A percentile compares a stretch with the other conserved stretches of the same genome.
phyloP scores from a whole-genome alignment of 768 basidiomycete species.

The Paxillus ammoniavirescens region DNA sequence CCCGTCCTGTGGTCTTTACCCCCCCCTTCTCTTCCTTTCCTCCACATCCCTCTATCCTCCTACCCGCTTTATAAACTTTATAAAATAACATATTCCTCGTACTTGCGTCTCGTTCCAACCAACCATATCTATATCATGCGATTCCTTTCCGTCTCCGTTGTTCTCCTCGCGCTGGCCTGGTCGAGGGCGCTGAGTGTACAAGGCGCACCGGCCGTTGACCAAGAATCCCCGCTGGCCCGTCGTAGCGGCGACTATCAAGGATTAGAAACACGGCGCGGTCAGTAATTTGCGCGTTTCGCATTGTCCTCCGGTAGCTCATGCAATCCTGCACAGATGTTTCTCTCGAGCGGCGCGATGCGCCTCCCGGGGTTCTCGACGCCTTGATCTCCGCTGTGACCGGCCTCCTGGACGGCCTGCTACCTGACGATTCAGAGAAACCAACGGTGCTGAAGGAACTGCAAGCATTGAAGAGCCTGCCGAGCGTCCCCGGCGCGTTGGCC shows the following conservation, averaged over 20 bases:
- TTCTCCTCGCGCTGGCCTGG: slow-evolving; percentile 18
- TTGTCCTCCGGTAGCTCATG: neutral
- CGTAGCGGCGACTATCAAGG: neutral
- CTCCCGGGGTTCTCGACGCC: neutral
- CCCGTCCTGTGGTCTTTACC: neutral
- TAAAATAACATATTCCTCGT: slow-evolving; percentile 16
- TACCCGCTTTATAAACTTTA: slow-evolving; percentile 2
- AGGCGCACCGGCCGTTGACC: slow-evolving; percentile 15
- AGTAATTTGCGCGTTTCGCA: neutral
- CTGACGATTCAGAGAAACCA: too few species aligned
- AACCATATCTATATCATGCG: slow-evolving; percentile 28
- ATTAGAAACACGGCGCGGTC: neutral
- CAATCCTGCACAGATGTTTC: too few species aligned
- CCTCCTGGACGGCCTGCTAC: neutral
- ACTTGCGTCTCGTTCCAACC: slow-evolving; percentile 18
- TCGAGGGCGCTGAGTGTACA: slow-evolving; percentile 13
- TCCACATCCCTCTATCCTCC: neutral
- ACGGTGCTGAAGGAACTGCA: too few species aligned
- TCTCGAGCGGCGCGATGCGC: too few species aligned
- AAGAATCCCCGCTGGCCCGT: neutral
- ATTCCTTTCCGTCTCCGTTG: slow-evolving; percentile 16
- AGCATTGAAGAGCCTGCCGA: too few species aligned
- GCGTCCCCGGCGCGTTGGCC: neutral
- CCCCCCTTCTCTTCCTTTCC: slow-evolving; percentile 8
- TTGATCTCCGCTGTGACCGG: neutral